A percentile compares a stretch with the other conserved stretches of the same genome.
These are phyloP conservation scores for Strobilomyces dryophilus DNA, from an alignment of 768 basidiomycete species.

Conservation along the genomic window DNA sequence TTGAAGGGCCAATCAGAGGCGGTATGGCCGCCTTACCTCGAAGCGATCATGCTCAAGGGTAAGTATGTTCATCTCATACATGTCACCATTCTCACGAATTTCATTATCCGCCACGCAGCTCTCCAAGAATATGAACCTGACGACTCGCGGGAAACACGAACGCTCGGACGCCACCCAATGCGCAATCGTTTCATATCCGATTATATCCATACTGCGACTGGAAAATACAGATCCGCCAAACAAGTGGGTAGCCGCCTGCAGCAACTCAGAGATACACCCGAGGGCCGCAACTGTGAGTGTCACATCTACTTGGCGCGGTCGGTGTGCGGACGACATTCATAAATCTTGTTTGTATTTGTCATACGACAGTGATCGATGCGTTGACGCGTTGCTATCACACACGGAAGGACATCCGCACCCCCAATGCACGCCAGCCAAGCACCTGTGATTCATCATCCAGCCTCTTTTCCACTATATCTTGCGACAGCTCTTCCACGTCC, in stretches of 20 bases:
- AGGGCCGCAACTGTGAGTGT: slow-evolving; percentile 64
- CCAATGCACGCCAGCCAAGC: slow-evolving; percentile 18
- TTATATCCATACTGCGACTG: slow-evolving; percentile 65
- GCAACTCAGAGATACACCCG: slow-evolving; percentile 70
- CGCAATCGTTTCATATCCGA: slow-evolving; percentile 79
- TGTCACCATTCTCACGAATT: slow-evolving; percentile 17
- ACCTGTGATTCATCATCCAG: slow-evolving; percentile 12
- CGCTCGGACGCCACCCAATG: slow-evolving; percentile 73
- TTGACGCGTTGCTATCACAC: slow-evolving; percentile 33
- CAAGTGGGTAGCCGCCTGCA: slow-evolving; percentile 80
- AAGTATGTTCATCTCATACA: slow-evolving; percentile 13
- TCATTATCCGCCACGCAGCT: slow-evolving; percentile 38
- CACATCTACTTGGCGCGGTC: slow-evolving; percentile 16
- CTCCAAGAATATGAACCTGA: slow-evolving; percentile 68
- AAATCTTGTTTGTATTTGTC: slow-evolving; percentile 32
- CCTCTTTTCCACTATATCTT: slow-evolving; percentile 28
- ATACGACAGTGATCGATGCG: slow-evolving; percentile 30
- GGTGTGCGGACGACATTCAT: slow-evolving; percentile 25
- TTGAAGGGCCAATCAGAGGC: slow-evolving; percentile 61
- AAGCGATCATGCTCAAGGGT: slow-evolving; percentile 77
- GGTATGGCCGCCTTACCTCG: slow-evolving; percentile 78
- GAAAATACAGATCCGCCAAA: slow-evolving; percentile 68
- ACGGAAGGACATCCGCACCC: slow-evolving; percentile 20
- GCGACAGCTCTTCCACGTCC: slow-evolving; percentile 16
- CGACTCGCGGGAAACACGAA: slow-evolving; percentile 67